Percentiles rank a stretch among this genome's conserved stretches.
Evolutionary conservation across 139 green algal species (phyloP).

Genomic region (Chlamydomonas applanata): DNA sequence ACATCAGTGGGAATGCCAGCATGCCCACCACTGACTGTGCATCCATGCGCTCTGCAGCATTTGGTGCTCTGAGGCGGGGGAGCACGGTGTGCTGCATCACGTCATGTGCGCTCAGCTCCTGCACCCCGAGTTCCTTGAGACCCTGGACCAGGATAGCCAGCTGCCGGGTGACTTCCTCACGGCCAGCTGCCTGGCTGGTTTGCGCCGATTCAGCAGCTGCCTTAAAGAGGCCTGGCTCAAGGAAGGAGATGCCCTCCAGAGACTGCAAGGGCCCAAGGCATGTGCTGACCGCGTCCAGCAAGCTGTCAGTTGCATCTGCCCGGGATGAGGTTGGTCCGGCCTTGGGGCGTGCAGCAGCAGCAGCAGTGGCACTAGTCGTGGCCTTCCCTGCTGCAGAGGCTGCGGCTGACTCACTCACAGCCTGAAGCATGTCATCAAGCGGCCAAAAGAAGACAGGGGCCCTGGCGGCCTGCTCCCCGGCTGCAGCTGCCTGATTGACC

Average conservation of each 20-base stretch:
- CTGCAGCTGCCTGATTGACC: not conserved
- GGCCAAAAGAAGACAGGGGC: constrained; percentile 14
- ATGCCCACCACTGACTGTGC: not conserved
- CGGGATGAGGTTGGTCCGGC: too few relatives aligned
- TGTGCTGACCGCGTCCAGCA: too few relatives aligned
- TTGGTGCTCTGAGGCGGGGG: not conserved
- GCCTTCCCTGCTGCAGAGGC: not conserved
- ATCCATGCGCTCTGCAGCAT: not conserved
- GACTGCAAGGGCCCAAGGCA: not conserved
- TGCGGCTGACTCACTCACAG: not conserved
- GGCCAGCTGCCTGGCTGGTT: too few relatives aligned
- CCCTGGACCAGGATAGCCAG: not conserved
- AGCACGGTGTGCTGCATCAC: constrained; percentile 24
- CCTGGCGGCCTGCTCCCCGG: not conserved
- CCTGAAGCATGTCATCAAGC: not conserved
- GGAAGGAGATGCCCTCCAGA: not conserved
- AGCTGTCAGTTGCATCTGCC: too few relatives aligned
- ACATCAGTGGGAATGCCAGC: not conserved
- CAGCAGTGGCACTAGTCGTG: too few relatives aligned
- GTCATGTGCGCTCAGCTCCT: constrained; percentile 22
- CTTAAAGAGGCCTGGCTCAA: not conserved
- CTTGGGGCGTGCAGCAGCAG: too few relatives aligned
- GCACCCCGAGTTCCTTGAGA: constrained; percentile 41
- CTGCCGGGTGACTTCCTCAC: not conserved
- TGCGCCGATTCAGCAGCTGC: not conserved